Evolutionary conservation across 2,329 filamentous ascomycete genomes (phyloP).

Genomic region (Cladosporium sphaerospermum): DNA sequence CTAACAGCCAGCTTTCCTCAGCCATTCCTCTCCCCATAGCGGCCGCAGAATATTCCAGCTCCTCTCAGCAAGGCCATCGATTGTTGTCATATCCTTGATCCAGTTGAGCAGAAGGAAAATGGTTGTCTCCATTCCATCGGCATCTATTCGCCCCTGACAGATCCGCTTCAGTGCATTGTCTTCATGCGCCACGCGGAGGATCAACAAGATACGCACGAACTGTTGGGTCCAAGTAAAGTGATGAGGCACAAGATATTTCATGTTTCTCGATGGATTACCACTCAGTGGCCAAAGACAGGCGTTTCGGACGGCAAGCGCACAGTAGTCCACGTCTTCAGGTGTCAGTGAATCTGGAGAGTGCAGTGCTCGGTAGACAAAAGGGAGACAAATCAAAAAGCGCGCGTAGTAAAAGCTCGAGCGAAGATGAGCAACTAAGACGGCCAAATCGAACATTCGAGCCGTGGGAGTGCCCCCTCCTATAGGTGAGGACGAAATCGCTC

Average conservation of each 20-base stretch:
- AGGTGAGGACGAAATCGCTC: too few species aligned
- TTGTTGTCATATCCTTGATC: conserved; percentile 50
- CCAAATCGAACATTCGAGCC: too few species aligned
- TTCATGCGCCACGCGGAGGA: conserved; percentile 50
- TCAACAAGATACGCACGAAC: conserved; percentile 51
- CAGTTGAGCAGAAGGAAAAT: conserved; percentile 52
- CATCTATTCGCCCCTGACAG: conserved; percentile 43
- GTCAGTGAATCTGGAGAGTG: conserved; percentile 51
- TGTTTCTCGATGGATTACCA: conserved; percentile 44
- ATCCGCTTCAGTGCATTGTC: conserved; percentile 47
- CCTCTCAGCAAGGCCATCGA: conserved; percentile 51
- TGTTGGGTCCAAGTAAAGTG: conserved; percentile 59
- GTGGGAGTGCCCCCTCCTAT: too few species aligned
- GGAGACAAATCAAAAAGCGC: conserved; percentile 52
- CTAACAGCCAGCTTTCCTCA: too few species aligned
- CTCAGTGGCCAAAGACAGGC: conserved; percentile 33
- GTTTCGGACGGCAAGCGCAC: conserved; percentile 52
- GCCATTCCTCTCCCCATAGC: too few species aligned
- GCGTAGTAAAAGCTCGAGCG: conserved; percentile 55
- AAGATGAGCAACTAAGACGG: conserved; percentile 51
- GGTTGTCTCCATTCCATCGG: conserved; percentile 44
- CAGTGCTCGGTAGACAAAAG: conserved; percentile 54
- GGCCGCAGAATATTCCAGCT: conserved; percentile 50
- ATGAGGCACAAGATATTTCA: conserved; percentile 54
- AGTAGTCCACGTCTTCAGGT: conserved; percentile 47